Evolutionary conservation across 2,329 filamentous ascomycete species (phyloP).

Genomic region (Trichophyton mentagrophytes): DNA sequence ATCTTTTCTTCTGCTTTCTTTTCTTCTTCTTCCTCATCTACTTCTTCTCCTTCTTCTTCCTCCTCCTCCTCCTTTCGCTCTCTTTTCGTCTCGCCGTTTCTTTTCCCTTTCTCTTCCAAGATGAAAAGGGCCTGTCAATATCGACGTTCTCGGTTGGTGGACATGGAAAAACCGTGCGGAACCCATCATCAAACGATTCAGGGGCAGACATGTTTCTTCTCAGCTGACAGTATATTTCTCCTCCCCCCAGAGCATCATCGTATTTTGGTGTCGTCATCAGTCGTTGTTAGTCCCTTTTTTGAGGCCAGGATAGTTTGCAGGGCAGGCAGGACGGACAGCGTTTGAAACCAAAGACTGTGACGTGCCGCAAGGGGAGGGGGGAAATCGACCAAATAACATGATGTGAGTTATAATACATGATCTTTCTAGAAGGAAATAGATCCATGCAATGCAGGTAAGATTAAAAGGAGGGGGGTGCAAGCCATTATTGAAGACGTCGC

Average conservation of each 20-base stretch:
- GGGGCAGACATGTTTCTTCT: slow-evolving; percentile 1
- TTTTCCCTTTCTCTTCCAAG: neutral
- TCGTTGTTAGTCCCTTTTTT: neutral
- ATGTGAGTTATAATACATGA: neutral
- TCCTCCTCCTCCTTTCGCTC: neutral
- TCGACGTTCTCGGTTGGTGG: neutral
- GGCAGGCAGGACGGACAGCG: neutral
- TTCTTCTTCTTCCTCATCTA: neutral
- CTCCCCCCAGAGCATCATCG: neutral
- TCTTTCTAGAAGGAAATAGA: slow-evolving; percentile 4
- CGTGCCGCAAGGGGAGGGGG: neutral
- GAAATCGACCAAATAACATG: neutral
- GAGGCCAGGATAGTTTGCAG: neutral
- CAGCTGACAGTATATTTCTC: neutral
- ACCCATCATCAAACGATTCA: neutral
- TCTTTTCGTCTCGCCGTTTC: neutral
- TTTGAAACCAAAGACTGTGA: neutral
- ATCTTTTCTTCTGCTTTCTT: neutral
- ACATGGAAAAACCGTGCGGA: neutral
- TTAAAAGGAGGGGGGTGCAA: neutral
- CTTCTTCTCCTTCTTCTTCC: too few relatives aligned
- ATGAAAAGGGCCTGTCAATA: neutral
- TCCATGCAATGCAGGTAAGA: slow-evolving; percentile 4
- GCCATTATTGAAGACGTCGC: neutral
- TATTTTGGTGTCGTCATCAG: neutral